Percentiles rank a stretch among this genome's conserved stretches.
These are phyloP conservation scores for Blastocystis sp. DNA, from an alignment of 352 stramenopile species.

Conservation along the genomic window DNA sequence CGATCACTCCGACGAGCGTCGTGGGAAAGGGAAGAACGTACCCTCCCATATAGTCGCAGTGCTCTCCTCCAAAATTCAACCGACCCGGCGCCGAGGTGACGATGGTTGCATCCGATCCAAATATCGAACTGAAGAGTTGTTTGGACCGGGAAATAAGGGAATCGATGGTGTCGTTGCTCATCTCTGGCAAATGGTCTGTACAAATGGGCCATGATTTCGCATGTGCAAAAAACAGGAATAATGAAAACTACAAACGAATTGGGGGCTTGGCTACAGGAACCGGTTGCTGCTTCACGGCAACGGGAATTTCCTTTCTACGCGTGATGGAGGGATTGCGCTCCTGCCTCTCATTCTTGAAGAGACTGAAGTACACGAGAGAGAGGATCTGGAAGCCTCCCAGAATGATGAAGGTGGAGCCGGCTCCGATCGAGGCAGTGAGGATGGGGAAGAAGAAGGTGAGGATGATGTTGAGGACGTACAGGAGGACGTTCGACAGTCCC, in stretches of 20 bases:
- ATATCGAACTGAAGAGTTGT: constrained; percentile 3
- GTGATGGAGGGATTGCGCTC: neutral
- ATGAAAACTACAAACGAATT: too few relatives aligned
- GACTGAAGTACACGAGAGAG: constrained; percentile 57
- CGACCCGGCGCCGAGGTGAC: constrained; percentile 47
- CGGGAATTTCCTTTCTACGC: neutral
- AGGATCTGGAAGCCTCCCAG: constrained; percentile 63
- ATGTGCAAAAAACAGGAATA: too few relatives aligned
- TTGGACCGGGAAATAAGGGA: constrained; percentile 22
- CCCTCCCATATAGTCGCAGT: constrained; percentile 62
- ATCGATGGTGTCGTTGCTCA: neutral
- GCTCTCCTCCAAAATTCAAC: constrained; percentile 62
- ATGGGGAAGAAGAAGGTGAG: constrained; percentile 62
- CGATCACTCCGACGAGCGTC: constrained; percentile 41
- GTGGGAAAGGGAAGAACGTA: constrained; percentile 61
- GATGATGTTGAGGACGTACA: constrained; percentile 55
- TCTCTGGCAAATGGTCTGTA: neutral
- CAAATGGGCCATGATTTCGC: too few relatives aligned
- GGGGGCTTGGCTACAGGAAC: too few relatives aligned
- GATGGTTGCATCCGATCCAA: constrained; percentile 32
- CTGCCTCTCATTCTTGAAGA: constrained; percentile 32
- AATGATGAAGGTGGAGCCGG: constrained; percentile 55
- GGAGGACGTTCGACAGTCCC: constrained; percentile 47
- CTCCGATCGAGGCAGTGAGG: constrained; percentile 29
- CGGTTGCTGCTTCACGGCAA: too few relatives aligned